Evolutionary conservation across 2,329 filamentous ascomycete species (phyloP).

Genomic region (Tympanopsis confertula): DNA sequence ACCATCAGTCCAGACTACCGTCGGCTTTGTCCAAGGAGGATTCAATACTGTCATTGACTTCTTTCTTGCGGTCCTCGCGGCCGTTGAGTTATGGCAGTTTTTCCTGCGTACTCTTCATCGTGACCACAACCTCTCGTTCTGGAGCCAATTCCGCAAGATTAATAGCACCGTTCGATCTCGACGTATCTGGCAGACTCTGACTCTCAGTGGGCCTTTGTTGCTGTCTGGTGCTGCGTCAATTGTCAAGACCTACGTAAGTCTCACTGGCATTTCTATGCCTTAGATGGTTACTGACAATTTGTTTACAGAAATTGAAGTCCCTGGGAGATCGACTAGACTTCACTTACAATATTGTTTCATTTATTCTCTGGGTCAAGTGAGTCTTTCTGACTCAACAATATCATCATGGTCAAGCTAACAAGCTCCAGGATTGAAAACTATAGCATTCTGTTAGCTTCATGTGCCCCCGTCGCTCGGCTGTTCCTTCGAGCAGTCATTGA

Average conservation of each 20-base stretch:
- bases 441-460: conserved; percentile 20
- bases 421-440: conserved; percentile 19
- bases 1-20: conserved; percentile 16
- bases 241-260: conserved; percentile 18
- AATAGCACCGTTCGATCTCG: conserved; percentile 14
- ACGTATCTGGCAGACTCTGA: conserved; percentile 20
- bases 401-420: conserved; percentile 1
- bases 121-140: conserved; percentile 11
- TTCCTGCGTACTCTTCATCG: conserved; percentile 15
- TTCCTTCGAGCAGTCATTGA: conserved; percentile 17
- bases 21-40: conserved; percentile 23
- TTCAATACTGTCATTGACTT: conserved; percentile 21
- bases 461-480: conserved; percentile 17
- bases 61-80: conserved; percentile 15
- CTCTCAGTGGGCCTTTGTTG: conserved; percentile 17
- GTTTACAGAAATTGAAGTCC: conserved; percentile 10
- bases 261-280: background rate
- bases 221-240: conserved; percentile 20
- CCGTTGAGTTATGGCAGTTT: conserved; percentile 21
- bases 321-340: conserved; percentile 18
- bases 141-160: conserved; percentile 14
- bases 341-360: conserved; percentile 20
- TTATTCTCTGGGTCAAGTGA: conserved; percentile 22
- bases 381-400: conserved; percentile 1
- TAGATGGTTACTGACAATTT: too few relatives aligned